Percentiles rank a stretch among this genome's conserved stretches.
phyloP scores from a whole-genome alignment of 208 protist species.

The Leishmania arabica region DNA sequence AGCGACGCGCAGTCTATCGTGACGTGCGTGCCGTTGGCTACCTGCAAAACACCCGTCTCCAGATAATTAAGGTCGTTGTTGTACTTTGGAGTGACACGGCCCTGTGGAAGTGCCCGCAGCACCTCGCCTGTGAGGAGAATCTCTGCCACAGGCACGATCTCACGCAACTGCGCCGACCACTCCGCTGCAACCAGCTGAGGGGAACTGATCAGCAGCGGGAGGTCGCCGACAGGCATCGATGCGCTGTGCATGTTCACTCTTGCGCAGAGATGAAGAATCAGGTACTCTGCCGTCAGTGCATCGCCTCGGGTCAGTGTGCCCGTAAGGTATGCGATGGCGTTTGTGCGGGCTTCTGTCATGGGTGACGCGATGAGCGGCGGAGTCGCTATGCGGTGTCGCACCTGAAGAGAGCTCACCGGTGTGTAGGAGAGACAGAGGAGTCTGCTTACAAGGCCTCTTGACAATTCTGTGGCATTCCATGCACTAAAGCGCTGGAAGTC shows the following conservation, averaged over 20 bases:
- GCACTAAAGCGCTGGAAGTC: conserved; percentile 53
- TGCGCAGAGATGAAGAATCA: conserved; percentile 75
- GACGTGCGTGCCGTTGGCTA: conserved; percentile 84
- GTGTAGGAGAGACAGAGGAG: conserved; percentile 43
- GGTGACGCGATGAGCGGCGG: neutral
- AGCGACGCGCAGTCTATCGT: conserved; percentile 65
- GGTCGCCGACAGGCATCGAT: conserved; percentile 68
- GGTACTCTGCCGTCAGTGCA: conserved; percentile 59
- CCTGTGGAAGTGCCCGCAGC: conserved; percentile 2
- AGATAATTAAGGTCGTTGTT: conserved; percentile 64
- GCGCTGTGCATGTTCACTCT: conserved; percentile 48
- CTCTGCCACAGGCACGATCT: conserved; percentile 59
- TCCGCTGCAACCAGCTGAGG: conserved; percentile 26
- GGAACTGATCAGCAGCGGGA: conserved; percentile 63
- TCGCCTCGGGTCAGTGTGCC: conserved; percentile 56
- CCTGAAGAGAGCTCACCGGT: conserved; percentile 12
- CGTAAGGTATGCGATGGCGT: conserved; percentile 26
- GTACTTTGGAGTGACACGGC: conserved; percentile 45
- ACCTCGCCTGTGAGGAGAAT: conserved; percentile 35
- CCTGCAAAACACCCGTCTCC: conserved; percentile 65
- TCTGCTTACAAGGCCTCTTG: conserved; percentile 42
- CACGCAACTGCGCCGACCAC: conserved; percentile 50
- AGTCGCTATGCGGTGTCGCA: conserved; percentile 1
- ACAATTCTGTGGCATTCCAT: conserved; percentile 60
- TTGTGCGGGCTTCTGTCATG: conserved; percentile 5